Conservation (phyloP, 495 filamentous ascomycete species). For the Penicillium goetzii region DNA sequence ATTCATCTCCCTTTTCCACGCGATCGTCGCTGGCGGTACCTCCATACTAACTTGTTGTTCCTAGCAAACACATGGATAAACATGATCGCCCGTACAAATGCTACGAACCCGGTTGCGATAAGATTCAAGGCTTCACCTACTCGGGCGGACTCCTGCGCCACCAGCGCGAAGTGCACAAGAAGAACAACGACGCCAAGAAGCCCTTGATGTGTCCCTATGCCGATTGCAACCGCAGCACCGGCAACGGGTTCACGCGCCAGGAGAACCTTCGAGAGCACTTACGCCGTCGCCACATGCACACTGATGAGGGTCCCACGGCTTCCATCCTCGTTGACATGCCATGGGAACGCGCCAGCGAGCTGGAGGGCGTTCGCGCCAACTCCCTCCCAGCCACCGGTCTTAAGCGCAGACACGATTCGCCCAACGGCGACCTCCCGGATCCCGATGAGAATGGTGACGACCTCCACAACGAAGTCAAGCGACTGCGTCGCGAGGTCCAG, state of each 20-base stretch:
- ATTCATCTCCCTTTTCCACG: neutral
- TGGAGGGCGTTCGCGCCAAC: constrained; percentile 33
- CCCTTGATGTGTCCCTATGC: constrained; percentile 77
- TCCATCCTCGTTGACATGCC: constrained; percentile 38
- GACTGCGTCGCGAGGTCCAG: constrained; percentile 58
- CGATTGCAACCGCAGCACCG: constrained; percentile 85
- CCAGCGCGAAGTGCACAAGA: constrained; percentile 87
- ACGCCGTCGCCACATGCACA: constrained; percentile 74
- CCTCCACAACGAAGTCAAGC: constrained; percentile 60
- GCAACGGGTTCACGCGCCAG: constrained; percentile 79
- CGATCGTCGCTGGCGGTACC: neutral
- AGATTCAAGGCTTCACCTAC: constrained; percentile 91
- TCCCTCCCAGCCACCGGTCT: constrained; percentile 34
- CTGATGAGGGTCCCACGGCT: constrained; percentile 40
- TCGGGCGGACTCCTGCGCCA: constrained; percentile 85
- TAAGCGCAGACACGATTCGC: constrained; percentile 52
- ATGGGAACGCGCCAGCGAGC: constrained; percentile 33
- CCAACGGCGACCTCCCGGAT: constrained; percentile 40
- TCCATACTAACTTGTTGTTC: constrained; percentile 24
- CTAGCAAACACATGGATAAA: constrained; percentile 95
- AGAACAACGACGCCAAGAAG: constrained; percentile 82
- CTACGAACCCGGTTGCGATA: constrained; percentile 73
- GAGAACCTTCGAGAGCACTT: constrained; percentile 93
- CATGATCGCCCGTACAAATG: constrained; percentile 92
- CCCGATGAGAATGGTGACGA: constrained; percentile 50